Conservation (phyloP, 1,284 basidiomycete species). For the Vanrija sp. region DNA sequence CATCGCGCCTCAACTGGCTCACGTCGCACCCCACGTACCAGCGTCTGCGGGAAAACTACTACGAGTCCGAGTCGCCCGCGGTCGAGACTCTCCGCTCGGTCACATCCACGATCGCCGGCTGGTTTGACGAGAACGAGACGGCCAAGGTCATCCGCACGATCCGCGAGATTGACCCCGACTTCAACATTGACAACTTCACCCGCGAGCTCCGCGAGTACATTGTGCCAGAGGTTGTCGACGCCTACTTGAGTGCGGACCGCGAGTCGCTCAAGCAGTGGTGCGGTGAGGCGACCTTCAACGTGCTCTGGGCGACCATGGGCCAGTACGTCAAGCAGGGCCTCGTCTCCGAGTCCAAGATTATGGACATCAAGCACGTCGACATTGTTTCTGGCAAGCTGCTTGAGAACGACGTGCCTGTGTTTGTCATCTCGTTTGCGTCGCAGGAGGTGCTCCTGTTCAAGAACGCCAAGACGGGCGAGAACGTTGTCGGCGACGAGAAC, state of each 20-base stretch:
- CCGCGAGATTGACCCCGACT: conserved; percentile 79
- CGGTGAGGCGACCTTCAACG: conserved; percentile 95
- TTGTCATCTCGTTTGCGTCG: conserved; percentile 87
- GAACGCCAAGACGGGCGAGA: conserved; percentile 78
- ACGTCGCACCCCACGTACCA: conserved; percentile 57
- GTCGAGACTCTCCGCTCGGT: conserved; percentile 75
- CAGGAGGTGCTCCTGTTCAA: conserved; percentile 93
- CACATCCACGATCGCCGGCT: conserved; percentile 77
- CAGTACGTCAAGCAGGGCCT: conserved; percentile 87
- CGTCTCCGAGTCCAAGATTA: conserved; percentile 81
- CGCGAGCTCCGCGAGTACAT: conserved; percentile 94
- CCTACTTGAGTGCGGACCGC: conserved; percentile 83
- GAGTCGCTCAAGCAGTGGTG: conserved; percentile 88
- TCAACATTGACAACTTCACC: conserved; percentile 81
- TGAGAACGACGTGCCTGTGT: conserved; percentile 83
- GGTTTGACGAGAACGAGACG: conserved; percentile 95
- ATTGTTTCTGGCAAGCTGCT: conserved; percentile 72
- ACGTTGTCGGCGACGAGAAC: conserved; percentile 80
- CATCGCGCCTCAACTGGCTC: conserved; percentile 54
- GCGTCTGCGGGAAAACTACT: conserved; percentile 62
- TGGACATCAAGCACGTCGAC: conserved; percentile 93
- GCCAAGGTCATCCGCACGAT: conserved; percentile 86
- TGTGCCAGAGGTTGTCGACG: conserved; percentile 94
- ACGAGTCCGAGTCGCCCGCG: conserved; percentile 91
- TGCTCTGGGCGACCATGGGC: conserved; percentile 96